Conservation (phyloP, 371 early-diverging fungal genomes). For the Saksenaea vasiformis region DNA sequence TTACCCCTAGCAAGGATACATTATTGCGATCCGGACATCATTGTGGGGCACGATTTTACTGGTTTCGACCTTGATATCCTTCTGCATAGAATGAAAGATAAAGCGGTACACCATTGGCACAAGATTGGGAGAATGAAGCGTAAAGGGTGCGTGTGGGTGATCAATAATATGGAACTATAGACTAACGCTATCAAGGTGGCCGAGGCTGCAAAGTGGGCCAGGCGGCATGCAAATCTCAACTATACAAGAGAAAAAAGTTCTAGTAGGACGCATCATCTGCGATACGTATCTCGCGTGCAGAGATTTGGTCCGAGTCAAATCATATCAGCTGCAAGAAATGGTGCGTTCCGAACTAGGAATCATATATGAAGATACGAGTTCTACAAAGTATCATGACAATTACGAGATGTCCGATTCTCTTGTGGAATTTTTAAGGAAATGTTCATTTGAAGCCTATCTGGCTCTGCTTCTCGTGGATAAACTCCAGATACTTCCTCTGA, state of each 20-base stretch:
- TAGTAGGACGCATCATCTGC: constrained; percentile 87
- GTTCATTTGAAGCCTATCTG: constrained; percentile 77
- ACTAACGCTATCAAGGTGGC: not conserved
- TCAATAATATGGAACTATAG: not conserved
- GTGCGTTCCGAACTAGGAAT: constrained; percentile 69
- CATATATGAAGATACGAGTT: constrained; percentile 74
- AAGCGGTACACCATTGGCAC: constrained; percentile 49
- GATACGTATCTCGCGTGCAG: constrained; percentile 88
- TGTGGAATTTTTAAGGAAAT: constrained; percentile 68
- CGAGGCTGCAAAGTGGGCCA: constrained; percentile 6
- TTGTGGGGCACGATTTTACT: constrained; percentile 90
- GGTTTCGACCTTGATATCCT: constrained; percentile 88
- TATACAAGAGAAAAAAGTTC: constrained; percentile 54
- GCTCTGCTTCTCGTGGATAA: constrained; percentile 73
- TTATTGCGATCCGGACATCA: constrained; percentile 79
- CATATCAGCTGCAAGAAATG: constrained; percentile 76
- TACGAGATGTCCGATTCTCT: constrained; percentile 59
- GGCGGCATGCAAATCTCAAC: constrained; percentile 25
- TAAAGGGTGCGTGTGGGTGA: constrained; percentile 2
- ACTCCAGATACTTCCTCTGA: constrained; percentile 85
- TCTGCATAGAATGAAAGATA: constrained; percentile 79
- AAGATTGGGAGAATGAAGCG: constrained; percentile 14
- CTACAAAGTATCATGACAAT: constrained; percentile 61
- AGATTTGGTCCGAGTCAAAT: constrained; percentile 80
- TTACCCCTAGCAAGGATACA: constrained; percentile 55